phyloP scores from a whole-genome alignment of 139 green algal species.

The Chlamydomonas schloesseri region DNA sequence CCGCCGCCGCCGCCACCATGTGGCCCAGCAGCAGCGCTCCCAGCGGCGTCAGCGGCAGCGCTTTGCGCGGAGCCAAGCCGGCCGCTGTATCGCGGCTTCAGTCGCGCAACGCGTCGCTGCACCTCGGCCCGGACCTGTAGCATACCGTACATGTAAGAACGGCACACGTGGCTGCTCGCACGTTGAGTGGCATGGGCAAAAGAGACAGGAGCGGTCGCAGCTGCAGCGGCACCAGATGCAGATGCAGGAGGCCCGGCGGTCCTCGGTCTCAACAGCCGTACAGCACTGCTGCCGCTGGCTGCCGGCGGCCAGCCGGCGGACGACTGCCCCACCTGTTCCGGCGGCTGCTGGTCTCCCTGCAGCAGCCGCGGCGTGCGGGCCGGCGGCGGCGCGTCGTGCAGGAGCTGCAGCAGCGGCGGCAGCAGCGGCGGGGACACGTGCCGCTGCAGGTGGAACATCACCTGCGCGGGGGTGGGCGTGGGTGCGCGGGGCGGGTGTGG shows the following conservation, averaged over 20 bases:
- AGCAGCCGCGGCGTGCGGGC: not conserved
- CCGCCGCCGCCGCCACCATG: too few species aligned
- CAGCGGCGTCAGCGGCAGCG: too few species aligned
- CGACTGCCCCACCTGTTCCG: not conserved
- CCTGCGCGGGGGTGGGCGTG: not conserved
- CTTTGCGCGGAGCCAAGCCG: too few species aligned
- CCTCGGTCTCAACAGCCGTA: too few species aligned
- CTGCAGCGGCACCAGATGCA: not conserved
- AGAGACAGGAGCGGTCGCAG: not conserved
- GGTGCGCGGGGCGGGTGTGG: too few species aligned
- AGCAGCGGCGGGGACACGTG: not conserved
- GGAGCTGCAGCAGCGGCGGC: not conserved
- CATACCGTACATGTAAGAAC: too few species aligned
- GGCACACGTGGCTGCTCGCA: too few species aligned
- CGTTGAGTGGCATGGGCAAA: too few species aligned
- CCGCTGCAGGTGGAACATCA: not conserved
- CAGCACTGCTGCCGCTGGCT: too few species aligned
- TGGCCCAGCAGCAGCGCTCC: too few species aligned
- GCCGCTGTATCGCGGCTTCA: not conserved
- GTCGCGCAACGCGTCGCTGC: not conserved
- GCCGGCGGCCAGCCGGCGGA: too few species aligned
- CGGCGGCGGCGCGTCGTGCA: not conserved
- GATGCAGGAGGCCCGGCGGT: too few species aligned
- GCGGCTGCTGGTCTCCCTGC: not conserved
- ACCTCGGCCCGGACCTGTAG: not conserved